Evolutionary conservation across 1,139 yeast genomes (phyloP).

Genomic region (Pichia sp.): DNA sequence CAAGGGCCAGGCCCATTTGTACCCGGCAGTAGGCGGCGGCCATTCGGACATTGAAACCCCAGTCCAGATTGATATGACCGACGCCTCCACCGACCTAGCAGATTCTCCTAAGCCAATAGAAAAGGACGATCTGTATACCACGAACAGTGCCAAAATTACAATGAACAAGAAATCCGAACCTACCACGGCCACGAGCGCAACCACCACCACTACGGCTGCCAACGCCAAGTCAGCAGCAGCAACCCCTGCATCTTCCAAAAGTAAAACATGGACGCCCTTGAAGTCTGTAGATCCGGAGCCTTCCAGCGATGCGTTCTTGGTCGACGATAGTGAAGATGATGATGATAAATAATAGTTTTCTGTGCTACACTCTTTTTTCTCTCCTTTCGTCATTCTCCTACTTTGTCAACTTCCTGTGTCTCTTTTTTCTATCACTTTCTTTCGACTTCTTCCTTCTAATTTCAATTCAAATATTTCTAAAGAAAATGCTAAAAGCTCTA

Average conservation of each 20-base stretch:
- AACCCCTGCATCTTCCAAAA: background rate
- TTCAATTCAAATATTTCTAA: background rate
- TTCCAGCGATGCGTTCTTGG: constrained; percentile 63
- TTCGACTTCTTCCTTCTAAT: background rate
- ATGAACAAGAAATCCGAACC: constrained; percentile 1
- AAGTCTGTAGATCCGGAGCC: constrained; percentile 49
- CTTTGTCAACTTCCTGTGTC: background rate
- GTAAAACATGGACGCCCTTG: constrained; percentile 11
- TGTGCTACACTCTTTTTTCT: background rate
- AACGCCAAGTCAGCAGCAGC: background rate
- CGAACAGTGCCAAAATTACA: constrained; percentile 11
- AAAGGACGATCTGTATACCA: constrained; percentile 3
- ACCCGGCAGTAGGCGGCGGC: constrained; percentile 13
- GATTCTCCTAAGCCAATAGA: constrained; percentile 1
- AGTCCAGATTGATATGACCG: constrained; percentile 8
- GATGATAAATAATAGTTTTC: constrained; percentile 30
- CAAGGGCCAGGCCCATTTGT: constrained; percentile 6
- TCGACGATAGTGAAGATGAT: constrained; percentile 77
- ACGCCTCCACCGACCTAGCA: background rate
- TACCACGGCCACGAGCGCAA: background rate
- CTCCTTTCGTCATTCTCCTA: background rate
- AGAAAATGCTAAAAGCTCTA: background rate
- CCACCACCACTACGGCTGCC: background rate
- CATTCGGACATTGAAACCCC: background rate
- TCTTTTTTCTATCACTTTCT: background rate